Conservation (phyloP, 305 asterid genomes). For the Solanum chacoense region DNA sequence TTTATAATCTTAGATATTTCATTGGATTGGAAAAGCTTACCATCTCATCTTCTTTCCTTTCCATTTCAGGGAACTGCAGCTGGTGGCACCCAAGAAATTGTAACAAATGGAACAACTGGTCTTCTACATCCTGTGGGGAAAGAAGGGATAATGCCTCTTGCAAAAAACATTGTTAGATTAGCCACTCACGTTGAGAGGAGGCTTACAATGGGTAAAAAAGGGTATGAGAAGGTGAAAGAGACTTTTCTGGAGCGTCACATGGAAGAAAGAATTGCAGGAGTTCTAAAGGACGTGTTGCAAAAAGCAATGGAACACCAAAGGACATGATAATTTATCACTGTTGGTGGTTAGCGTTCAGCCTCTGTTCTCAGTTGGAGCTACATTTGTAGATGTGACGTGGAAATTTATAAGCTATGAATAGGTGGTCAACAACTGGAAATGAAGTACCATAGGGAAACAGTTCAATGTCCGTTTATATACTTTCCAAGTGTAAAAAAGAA, state of each 20-base stretch:
- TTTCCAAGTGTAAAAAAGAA: neutral
- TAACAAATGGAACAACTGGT: constrained; percentile 73
- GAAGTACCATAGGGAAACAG: neutral
- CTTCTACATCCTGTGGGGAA: constrained; percentile 86
- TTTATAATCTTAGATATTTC: neutral
- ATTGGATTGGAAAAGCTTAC: neutral
- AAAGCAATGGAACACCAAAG: constrained; percentile 31
- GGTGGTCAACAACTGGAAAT: neutral
- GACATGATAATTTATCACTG: neutral
- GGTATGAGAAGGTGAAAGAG: constrained; percentile 55
- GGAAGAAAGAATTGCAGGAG: constrained; percentile 61
- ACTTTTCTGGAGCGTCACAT: constrained; percentile 78
- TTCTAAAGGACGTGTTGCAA: constrained; percentile 55
- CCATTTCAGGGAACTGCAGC: constrained; percentile 86
- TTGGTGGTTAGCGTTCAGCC: neutral
- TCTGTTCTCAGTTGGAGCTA: neutral
- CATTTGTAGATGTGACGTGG: neutral
- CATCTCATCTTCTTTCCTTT: neutral
- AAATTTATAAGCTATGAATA: neutral
- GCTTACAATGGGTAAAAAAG: constrained; percentile 61
- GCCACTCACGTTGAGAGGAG: constrained; percentile 49
- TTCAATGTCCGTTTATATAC: neutral
- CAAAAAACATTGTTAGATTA: constrained; percentile 53
- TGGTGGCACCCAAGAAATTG: constrained; percentile 89
- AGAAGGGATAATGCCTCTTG: constrained; percentile 74